Evolutionary conservation across 2,329 filamentous ascomycete genomes (phyloP), one percentile per base, ranked within the genome.

Genomic region (Metarhizium rileyi): DNA sequence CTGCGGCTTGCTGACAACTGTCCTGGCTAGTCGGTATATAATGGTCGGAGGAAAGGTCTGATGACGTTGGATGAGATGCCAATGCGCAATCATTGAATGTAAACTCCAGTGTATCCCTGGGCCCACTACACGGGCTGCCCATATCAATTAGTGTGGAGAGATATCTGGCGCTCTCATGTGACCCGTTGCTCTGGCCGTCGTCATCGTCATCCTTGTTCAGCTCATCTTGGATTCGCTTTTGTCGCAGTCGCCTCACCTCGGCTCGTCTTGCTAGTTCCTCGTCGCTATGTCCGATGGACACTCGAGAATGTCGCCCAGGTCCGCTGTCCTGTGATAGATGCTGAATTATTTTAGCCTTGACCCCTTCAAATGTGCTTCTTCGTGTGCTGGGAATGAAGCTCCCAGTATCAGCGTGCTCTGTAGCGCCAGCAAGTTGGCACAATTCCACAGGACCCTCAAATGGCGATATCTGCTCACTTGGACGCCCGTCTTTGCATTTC

Each of bases 211-310:
- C 76, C 36, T 63, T 71, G 43, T 73, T 70, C 3, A 82, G 65
- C 55, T 81, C 78, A 41, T 79, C 72, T 53, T 76, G 75, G n/a
- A 81, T 81, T 53, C 77, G 70, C 55, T 73, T 74, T 45, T 75
- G 73, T 61, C 77, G 73, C 8, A 81, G 64, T 20, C 77, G 70
- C 55, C 71, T 76, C 48, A 82, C 61, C 55, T 81, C 78, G 26
- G 76, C 77, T 55, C 77, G 70, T 26, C 77, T 69, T 47, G 76
- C 73, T 41, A 78, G 57, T 54, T 78, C 75, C 53, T 78, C 76
- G 23, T 77, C 67, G 44, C 71, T 77, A 45, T 67, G 70, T 12
- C 73, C 70, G 28, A 71, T 62, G 16, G 69, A 69, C 4, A 65
- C 64, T 30, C 64, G 68, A 2, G 71, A 70, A 33, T 65, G 66